phyloP scores from a whole-genome alignment of 2,329 filamentous ascomycete genomes.

The Colletotrichum lindemuthianum region DNA sequence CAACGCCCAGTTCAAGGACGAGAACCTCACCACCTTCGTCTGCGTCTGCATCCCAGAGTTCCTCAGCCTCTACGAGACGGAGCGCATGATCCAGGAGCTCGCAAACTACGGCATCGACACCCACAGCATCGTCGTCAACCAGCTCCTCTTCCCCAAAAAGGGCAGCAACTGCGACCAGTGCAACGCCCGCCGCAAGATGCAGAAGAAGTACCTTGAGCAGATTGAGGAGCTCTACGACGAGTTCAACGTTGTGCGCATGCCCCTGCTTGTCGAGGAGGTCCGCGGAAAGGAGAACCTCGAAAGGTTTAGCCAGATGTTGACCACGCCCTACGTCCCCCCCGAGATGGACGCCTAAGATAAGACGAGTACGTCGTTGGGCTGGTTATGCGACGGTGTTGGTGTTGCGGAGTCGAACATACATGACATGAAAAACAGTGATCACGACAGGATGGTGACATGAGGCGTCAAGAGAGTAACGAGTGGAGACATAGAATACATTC shows the following conservation, averaged over 20 bases:
- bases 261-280: constrained; percentile 93
- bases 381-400: background rate
- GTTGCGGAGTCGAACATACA: constrained; percentile 14
- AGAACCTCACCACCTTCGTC: constrained; percentile 94
- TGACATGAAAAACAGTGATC: constrained; percentile 18
- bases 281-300: constrained; percentile 93
- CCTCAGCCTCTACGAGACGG: constrained; percentile 95
- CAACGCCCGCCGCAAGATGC: constrained; percentile 94
- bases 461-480: constrained; percentile 26
- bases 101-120: constrained; percentile 94
- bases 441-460: constrained; percentile 29
- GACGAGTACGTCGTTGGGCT: background rate
- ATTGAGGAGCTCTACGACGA: constrained; percentile 99
- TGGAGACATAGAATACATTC: constrained; percentile 35
- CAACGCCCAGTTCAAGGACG: constrained; percentile 98
- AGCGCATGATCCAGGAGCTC: constrained; percentile 99
- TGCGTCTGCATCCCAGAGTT: constrained; percentile 99
- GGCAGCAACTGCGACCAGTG: constrained; percentile 93
- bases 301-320: constrained; percentile 87
- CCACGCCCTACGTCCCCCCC: constrained; percentile 79
- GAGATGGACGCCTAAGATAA: constrained; percentile 40
- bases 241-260: constrained; percentile 99
- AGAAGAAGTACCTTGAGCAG: constrained; percentile 98
- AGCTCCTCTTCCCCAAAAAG: constrained; percentile 90
- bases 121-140: constrained; percentile 97